A percentile compares a stretch with the other conserved stretches of the same genome.
phyloP scores from a whole-genome alignment of 163 green algal genomes.

The Picocystis sp. region DNA sequence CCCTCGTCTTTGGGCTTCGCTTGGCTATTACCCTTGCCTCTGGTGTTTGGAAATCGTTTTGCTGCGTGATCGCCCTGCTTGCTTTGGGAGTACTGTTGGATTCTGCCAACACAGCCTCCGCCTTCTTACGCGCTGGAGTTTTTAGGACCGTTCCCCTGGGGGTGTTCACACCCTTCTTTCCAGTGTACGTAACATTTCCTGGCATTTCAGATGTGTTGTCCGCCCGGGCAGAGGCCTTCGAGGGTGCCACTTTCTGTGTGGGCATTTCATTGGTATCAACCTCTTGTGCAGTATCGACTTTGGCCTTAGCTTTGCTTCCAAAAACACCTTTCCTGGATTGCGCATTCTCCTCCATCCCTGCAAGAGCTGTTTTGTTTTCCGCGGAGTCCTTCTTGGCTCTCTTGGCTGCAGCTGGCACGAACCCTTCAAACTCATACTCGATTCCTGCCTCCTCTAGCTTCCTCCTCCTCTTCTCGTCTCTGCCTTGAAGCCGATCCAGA shows the following conservation, averaged over 20 bases:
- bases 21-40: background rate
- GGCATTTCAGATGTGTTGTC: too few species aligned
- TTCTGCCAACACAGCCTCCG: background rate
- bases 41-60: background rate
- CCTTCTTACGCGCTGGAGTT: background rate
- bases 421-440: constrained; percentile 55
- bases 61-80: background rate
- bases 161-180: too few species aligned
- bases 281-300: background rate
- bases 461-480: constrained; percentile 37
- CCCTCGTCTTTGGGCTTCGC: background rate
- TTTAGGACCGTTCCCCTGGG: background rate
- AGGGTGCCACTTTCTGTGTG: background rate
- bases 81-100: background rate
- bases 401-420: background rate
- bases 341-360: too few species aligned
- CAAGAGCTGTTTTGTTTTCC: background rate
- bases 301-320: background rate
- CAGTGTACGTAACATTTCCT: too few species aligned
- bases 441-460: constrained; percentile 54
- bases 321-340: background rate
- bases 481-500: constrained; percentile 25
- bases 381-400: background rate
- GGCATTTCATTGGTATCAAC: background rate
- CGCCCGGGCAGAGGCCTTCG: background rate